Evolutionary conservation across 2,329 filamentous ascomycete genomes (phyloP).

Genomic region (Sporothrix dimorphospora): DNA sequence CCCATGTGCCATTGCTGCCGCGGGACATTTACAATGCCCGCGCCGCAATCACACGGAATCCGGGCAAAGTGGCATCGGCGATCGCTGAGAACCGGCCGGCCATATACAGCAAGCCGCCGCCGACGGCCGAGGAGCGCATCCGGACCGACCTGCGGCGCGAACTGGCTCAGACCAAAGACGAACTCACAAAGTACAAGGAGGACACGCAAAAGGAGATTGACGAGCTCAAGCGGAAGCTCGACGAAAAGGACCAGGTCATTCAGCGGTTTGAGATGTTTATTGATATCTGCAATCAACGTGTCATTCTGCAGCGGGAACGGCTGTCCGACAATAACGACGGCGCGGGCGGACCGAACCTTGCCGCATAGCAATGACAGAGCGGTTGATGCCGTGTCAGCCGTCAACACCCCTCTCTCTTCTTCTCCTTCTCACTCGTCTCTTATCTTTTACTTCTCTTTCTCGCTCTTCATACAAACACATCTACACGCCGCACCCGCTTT

Average conservation of each 20-base stretch:
- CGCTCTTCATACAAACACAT: not conserved
- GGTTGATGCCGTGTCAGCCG: not conserved
- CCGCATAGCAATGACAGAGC: conserved; percentile 25
- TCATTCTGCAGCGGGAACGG: conserved; percentile 64
- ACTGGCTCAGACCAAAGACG: conserved; percentile 60
- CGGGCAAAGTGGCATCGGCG: conserved; percentile 61
- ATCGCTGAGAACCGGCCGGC: conserved; percentile 64
- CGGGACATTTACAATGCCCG: conserved; percentile 70
- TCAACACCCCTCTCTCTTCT: not conserved
- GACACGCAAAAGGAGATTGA: conserved; percentile 63
- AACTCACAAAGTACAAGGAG: conserved; percentile 58
- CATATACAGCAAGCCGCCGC: conserved; percentile 68
- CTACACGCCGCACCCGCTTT: not conserved
- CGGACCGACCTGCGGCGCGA: conserved; percentile 64
- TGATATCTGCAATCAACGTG: conserved; percentile 68
- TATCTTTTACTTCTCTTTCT: not conserved
- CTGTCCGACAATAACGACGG: conserved; percentile 43
- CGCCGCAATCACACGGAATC: conserved; percentile 68
- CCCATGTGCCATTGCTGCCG: conserved; percentile 64
- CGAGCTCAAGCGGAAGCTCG: conserved; percentile 60
- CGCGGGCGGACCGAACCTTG: conserved; percentile 24
- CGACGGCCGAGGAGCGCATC: conserved; percentile 66
- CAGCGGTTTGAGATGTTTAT: conserved; percentile 70
- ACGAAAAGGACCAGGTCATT: conserved; percentile 65
- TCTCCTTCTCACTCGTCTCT: too few relatives aligned